Evolutionary conservation across 257 asterid genomes (phyloP).

Genomic region (Craterostigma plantagineum): DNA sequence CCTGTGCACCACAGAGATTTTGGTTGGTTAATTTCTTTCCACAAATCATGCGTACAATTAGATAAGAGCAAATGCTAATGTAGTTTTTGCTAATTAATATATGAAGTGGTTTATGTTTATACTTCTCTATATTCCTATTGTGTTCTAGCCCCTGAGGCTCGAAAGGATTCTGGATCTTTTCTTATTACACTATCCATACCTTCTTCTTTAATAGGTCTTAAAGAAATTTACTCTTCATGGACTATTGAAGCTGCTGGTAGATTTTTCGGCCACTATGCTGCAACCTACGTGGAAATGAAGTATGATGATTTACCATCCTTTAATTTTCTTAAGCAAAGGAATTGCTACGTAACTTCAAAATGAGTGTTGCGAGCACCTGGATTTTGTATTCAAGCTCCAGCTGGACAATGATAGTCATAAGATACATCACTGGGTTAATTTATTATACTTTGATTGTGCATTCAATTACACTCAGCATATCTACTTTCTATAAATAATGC

Average conservation of each 20-base stretch:
- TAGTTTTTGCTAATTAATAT: neutral
- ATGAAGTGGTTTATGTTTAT: neutral
- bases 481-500: too few species aligned
- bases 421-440: too few species aligned
- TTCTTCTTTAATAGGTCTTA: slow-evolving; percentile 34
- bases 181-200: slow-evolving; percentile 8
- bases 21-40: slow-evolving; percentile 41
- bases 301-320: slow-evolving; percentile 10
- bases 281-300: slow-evolving; percentile 53
- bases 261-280: slow-evolving; percentile 34
- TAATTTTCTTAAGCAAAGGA: too few species aligned
- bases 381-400: too few species aligned
- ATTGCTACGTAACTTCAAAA: too few species aligned
- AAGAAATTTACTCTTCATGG: slow-evolving; percentile 63
- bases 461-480: too few species aligned
- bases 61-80: neutral
- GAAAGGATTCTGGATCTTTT: neutral
- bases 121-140: too few species aligned
- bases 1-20: slow-evolving; percentile 86
- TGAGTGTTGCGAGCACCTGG: too few species aligned
- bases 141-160: too few species aligned
- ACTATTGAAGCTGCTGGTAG: slow-evolving; percentile 51
- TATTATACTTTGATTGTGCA: too few species aligned
- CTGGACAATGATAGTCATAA: too few species aligned
- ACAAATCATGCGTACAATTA: slow-evolving; percentile 2